phyloP scores from a whole-genome alignment of 148 eudicot genomes.

The Vaccinium corymbosum region DNA sequence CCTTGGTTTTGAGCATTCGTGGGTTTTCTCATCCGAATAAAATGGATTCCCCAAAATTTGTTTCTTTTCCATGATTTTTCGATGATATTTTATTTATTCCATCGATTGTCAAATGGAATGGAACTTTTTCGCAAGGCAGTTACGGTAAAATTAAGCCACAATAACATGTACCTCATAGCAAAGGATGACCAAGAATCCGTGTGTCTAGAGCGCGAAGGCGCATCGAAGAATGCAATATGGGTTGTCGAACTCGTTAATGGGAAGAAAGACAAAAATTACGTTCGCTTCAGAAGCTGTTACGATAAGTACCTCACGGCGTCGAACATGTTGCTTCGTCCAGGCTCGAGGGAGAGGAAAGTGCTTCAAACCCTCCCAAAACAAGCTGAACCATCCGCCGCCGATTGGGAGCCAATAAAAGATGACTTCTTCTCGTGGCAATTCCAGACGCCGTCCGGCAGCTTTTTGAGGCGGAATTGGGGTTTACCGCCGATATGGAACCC shows the following conservation, averaged over 20 bases:
- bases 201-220: neutral
- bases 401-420: neutral
- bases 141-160: too few relatives aligned
- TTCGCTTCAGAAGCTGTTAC: neutral
- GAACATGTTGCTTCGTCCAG: neutral
- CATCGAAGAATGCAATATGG: neutral
- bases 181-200: neutral
- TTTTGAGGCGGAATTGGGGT: neutral
- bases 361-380: neutral
- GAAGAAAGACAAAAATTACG: neutral
- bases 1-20: neutral
- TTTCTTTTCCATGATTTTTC: neutral
- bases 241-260: neutral
- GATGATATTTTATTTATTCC: neutral
- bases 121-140: neutral
- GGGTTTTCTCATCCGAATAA: neutral
- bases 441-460: neutral
- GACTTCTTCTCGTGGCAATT: neutral
- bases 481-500: neutral
- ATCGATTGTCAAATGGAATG: neutral
- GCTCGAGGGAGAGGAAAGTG: neutral
- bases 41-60: neutral
- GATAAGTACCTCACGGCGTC: neutral
- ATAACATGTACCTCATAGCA: too few relatives aligned
- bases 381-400: neutral